Percentiles rank a stretch among this genome's conserved stretches.
Evolutionary conservation across 163 green algal species (phyloP).

Genomic region (Scenedesmus sp.): DNA sequence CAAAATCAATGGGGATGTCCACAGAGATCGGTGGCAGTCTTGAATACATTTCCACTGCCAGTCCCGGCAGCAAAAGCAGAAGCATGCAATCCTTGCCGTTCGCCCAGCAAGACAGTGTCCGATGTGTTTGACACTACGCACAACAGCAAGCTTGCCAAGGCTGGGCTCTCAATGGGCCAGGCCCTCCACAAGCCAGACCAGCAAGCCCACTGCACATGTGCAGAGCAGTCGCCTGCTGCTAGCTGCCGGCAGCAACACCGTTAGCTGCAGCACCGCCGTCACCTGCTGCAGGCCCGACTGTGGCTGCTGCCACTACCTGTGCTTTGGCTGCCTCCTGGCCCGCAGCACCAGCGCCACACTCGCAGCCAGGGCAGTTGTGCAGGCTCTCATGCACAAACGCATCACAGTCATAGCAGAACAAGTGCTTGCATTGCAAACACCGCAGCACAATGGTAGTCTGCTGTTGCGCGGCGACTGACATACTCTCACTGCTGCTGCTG

Average conservation of each 20-base stretch:
- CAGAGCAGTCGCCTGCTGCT: too few species aligned
- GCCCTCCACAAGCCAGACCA: too few species aligned
- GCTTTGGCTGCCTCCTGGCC: background rate
- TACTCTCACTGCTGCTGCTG: constrained; percentile 20
- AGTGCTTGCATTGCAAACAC: constrained; percentile 80
- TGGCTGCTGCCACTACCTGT: background rate
- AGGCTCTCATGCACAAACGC: constrained; percentile 88
- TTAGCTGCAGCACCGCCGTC: background rate
- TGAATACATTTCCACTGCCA: too few species aligned
- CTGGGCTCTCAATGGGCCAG: too few species aligned
- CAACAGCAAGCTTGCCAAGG: too few species aligned
- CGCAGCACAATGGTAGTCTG: constrained; percentile 64
- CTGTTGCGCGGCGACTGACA: background rate
- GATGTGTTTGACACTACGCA: too few species aligned
- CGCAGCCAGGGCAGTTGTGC: constrained; percentile 94
- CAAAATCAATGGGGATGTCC: too few species aligned
- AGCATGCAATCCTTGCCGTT: too few species aligned
- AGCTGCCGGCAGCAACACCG: background rate
- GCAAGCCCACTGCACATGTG: too few species aligned
- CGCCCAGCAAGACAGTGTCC: too few species aligned
- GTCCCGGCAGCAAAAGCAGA: too few species aligned
- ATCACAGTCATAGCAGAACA: constrained; percentile 95
- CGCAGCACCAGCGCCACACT: constrained; percentile 50
- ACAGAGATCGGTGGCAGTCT: too few species aligned
- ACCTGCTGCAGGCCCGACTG: background rate